These are phyloP conservation scores for Moesziomyces aphidis DNA, from an alignment of 1,284 basidiomycete species.

Conservation along the genomic window DNA sequence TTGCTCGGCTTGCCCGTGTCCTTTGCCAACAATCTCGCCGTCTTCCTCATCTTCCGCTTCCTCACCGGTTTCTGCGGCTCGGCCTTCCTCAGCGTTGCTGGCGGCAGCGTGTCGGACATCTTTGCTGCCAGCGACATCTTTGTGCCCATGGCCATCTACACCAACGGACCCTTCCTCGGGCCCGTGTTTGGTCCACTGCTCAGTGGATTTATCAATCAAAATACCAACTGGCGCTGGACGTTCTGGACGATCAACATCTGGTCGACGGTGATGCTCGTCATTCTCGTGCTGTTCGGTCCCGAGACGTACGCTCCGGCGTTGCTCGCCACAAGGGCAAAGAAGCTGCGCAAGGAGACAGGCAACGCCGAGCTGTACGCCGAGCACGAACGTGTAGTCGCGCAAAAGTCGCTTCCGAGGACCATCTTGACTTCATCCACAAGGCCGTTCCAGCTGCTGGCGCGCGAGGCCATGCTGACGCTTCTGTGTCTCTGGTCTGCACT, in stretches of 20 bases:
- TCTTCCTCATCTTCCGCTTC: constrained; percentile 63
- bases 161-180: constrained; percentile 63
- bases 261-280: constrained; percentile 56
- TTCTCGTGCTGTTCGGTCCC: constrained; percentile 62
- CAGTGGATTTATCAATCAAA: constrained; percentile 60
- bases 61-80: constrained; percentile 65
- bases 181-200: constrained; percentile 54
- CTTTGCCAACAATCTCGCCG: constrained; percentile 62
- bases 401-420: constrained; percentile 21
- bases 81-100: constrained; percentile 60
- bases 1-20: constrained; percentile 52
- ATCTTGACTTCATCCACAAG: constrained; percentile 26
- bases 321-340: constrained; percentile 59
- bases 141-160: constrained; percentile 67
- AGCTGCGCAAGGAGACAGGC: constrained; percentile 60
- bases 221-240: constrained; percentile 66
- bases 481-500: constrained; percentile 43
- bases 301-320: constrained; percentile 67
- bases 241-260: constrained; percentile 63
- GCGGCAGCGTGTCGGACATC: constrained; percentile 55
- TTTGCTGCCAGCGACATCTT: constrained; percentile 60
- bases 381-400: constrained; percentile 24
- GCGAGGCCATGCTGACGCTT: constrained; percentile 35
- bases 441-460: constrained; percentile 29
- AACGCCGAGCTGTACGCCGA: constrained; percentile 49